phyloP scores from a whole-genome alignment of 768 basidiomycete genomes.

The Lactarius hatsudake region DNA sequence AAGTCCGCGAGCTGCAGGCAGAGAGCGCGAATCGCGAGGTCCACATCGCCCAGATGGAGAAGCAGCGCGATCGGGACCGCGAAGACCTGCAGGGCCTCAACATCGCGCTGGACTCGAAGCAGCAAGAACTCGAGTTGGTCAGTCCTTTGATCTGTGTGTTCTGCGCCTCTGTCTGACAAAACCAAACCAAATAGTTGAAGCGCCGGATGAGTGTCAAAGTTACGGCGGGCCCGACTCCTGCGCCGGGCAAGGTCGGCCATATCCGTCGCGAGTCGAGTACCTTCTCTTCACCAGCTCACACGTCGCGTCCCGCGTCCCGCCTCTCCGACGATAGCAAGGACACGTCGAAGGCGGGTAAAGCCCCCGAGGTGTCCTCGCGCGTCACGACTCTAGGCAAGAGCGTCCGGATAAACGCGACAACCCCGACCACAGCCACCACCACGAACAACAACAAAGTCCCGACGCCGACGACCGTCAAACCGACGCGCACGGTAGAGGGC shows the following conservation, averaged over 20 bases:
- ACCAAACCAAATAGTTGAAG: slow-evolving; percentile 9
- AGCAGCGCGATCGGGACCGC: slow-evolving; percentile 62
- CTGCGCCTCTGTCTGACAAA: not conserved
- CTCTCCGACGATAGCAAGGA: slow-evolving; percentile 26
- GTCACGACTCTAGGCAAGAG: slow-evolving; percentile 27
- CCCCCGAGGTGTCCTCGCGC: slow-evolving; percentile 12
- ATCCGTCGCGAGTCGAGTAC: slow-evolving; percentile 26
- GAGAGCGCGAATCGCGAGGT: slow-evolving; percentile 86
- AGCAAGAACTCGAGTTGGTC: slow-evolving; percentile 90
- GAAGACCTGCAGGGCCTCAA: slow-evolving; percentile 83
- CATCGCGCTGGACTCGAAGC: slow-evolving; percentile 90
- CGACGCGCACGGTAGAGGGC: slow-evolving; percentile 14
- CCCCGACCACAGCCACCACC: slow-evolving; percentile 17
- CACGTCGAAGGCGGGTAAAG: slow-evolving; percentile 21
- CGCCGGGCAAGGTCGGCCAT: slow-evolving; percentile 17
- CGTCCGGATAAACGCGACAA: slow-evolving; percentile 25
- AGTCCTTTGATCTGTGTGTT: slow-evolving; percentile 31
- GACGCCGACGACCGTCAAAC: slow-evolving; percentile 21
- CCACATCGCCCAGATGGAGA: slow-evolving; percentile 67
- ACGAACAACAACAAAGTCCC: slow-evolving; percentile 1
- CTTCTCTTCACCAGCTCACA: slow-evolving; percentile 14
- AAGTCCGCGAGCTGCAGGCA: slow-evolving; percentile 69
- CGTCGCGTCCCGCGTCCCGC: slow-evolving; percentile 24
- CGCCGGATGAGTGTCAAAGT: slow-evolving; percentile 26
- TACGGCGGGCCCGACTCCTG: slow-evolving; percentile 21